Evolutionary conservation across 306 rosid species (phyloP).

Genomic region (Ochetophila trinervis): DNA sequence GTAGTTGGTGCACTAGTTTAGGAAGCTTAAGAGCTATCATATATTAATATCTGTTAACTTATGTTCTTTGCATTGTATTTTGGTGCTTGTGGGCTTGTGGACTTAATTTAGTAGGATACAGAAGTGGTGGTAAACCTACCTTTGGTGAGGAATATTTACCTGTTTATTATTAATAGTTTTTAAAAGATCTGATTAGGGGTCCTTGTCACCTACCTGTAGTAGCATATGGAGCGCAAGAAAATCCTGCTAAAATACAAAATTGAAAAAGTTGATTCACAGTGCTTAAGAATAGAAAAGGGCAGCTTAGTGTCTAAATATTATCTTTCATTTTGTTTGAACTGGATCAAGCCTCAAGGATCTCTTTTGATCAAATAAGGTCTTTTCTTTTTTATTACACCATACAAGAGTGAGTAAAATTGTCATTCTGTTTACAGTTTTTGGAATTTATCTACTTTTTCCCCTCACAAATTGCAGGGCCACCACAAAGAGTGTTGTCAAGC

Average conservation of each 20-base stretch:
- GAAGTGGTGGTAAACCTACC: background rate
- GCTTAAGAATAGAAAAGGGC: too few relatives aligned
- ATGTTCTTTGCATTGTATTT: background rate
- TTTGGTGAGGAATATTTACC: too few relatives aligned
- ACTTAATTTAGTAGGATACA: background rate
- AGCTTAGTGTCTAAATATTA: too few relatives aligned
- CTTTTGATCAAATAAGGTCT: background rate
- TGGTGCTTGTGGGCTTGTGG: background rate
- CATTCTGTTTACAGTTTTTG: background rate
- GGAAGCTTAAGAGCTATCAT: too few relatives aligned
- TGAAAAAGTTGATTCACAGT: too few relatives aligned
- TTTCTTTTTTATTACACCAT: background rate
- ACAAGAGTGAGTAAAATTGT: background rate
- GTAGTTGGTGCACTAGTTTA: too few relatives aligned
- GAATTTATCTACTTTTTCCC: conserved; percentile 18
- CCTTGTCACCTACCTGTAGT: too few relatives aligned
- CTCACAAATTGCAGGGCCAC: conserved; percentile 64
- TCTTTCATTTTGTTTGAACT: background rate
- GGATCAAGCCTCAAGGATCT: background rate
- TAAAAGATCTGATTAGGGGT: too few relatives aligned
- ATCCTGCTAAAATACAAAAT: too few relatives aligned
- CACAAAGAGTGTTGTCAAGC: conserved; percentile 84
- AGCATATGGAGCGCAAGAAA: too few relatives aligned
- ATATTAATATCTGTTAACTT: background rate
- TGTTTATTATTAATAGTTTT: too few relatives aligned